Conservation (phyloP, 345 rosid genomes). For the Cardamine resedifolia region DNA sequence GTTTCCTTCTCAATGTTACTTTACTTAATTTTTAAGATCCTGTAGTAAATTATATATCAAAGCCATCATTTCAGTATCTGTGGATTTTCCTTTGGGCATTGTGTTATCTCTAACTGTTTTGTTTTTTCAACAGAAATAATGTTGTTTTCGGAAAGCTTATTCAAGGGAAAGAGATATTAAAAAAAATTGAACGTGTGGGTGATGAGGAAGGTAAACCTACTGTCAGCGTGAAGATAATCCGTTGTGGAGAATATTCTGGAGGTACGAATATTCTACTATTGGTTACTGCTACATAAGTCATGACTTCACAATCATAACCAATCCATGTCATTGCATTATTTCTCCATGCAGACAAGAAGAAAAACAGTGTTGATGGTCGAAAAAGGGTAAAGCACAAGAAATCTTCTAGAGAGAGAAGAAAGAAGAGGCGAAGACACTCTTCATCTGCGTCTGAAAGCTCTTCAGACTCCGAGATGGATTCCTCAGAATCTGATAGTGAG, state of each 20-base stretch:
- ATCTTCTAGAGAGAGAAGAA: slow-evolving; percentile 68
- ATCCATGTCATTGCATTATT: slow-evolving; percentile 20
- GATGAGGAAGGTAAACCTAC: slow-evolving; percentile 79
- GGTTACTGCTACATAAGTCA: not conserved
- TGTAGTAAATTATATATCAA: not conserved
- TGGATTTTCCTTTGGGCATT: not conserved
- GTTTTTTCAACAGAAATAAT: slow-evolving; percentile 52
- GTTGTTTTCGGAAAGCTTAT: slow-evolving; percentile 93
- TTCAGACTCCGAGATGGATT: slow-evolving; percentile 69
- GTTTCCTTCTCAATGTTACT: slow-evolving; percentile 33
- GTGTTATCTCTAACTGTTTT: slow-evolving; percentile 4
- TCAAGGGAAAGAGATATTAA: slow-evolving; percentile 72
- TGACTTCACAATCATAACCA: not conserved
- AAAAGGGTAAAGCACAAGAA: slow-evolving; percentile 69
- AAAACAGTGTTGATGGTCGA: slow-evolving; percentile 42
- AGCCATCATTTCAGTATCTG: not conserved
- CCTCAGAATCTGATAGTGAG: slow-evolving; percentile 80
- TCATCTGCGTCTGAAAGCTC: slow-evolving; percentile 86
- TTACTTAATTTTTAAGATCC: not conserved
- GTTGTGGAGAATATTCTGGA: slow-evolving; percentile 75
- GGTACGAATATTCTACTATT: slow-evolving; percentile 40
- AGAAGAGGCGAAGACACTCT: slow-evolving; percentile 68
- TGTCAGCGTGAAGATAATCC: slow-evolving; percentile 89
- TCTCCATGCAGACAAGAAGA: slow-evolving; percentile 56
- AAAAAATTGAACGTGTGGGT: slow-evolving; percentile 79